Conservation (phyloP, 805 yeast species). For the Tetrapisispora namnaoensis region DNA sequence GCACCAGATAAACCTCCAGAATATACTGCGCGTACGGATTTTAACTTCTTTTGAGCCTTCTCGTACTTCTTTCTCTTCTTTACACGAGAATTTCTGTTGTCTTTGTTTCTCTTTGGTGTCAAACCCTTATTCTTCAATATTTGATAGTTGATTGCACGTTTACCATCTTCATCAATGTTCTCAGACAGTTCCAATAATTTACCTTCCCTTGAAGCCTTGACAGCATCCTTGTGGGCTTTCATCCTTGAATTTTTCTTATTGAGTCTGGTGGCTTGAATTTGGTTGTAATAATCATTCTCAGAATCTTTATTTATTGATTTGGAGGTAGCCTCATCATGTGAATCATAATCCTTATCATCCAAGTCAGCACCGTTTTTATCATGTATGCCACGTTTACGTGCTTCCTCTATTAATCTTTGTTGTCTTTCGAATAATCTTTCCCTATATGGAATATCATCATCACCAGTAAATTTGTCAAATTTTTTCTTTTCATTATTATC, state of each 20-base stretch:
- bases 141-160: conserved; percentile 91
- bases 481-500: conserved; percentile 70
- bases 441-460: conserved; percentile 81
- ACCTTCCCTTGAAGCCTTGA: conserved; percentile 76
- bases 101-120: conserved; percentile 88
- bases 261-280: conserved; percentile 39
- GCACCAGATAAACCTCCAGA: conserved; percentile 59
- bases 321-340: conserved; percentile 39
- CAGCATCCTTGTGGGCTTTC: conserved; percentile 59
- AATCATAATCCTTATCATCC: conserved; percentile 40
- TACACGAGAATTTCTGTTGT: conserved; percentile 89
- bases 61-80: conserved; percentile 98
- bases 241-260: conserved; percentile 46
- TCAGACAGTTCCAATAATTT: conserved; percentile 64
- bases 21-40: conserved; percentile 85
- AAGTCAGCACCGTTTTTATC: conserved; percentile 47
- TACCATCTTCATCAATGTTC: conserved; percentile 62
- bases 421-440: conserved; percentile 88
- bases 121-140: conserved; percentile 94
- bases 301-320: conserved; percentile 34
- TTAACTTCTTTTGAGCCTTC: conserved; percentile 85
- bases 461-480: conserved; percentile 60
- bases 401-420: conserved; percentile 78
- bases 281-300: conserved; percentile 52
- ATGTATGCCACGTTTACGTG: conserved; percentile 70